Percentiles rank a stretch among this genome's conserved stretches.
These are phyloP conservation scores for Pulveroboletus ravenelii DNA, from an alignment of 768 basidiomycete species.

Conservation along the genomic window DNA sequence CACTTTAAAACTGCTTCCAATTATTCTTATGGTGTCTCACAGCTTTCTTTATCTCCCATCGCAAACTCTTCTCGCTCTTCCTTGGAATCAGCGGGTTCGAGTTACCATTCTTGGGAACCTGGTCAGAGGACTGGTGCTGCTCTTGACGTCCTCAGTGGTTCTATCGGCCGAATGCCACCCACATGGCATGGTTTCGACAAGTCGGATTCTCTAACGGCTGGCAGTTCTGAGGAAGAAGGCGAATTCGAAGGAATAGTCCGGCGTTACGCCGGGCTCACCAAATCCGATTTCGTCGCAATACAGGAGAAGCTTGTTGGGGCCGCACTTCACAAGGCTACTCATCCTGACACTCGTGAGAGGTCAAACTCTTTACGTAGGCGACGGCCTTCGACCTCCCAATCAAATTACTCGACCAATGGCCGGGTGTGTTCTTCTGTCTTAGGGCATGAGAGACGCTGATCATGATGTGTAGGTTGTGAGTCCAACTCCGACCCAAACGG, in stretches of 20 bases:
- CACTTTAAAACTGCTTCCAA: conserved; percentile 44
- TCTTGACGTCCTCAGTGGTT: conserved; percentile 49
- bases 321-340: conserved; percentile 51
- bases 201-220: conserved; percentile 44
- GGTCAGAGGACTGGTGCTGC: conserved; percentile 50
- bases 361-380: conserved; percentile 68
- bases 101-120: conserved; percentile 78
- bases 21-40: conserved; percentile 47
- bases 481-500: conserved; percentile 40
- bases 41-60: conserved; percentile 65
- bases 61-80: conserved; percentile 77
- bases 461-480: conserved; percentile 46
- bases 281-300: conserved; percentile 63
- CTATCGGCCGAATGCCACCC: conserved; percentile 42
- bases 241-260: conserved; percentile 66
- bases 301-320: conserved; percentile 73
- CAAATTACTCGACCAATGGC: conserved; percentile 60
- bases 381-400: conserved; percentile 80
- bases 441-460: conserved; percentile 5
- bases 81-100: conserved; percentile 75
- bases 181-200: conserved; percentile 67
- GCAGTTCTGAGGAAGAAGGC: conserved; percentile 48
- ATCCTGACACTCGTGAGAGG: conserved; percentile 56
- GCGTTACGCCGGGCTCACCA: conserved; percentile 63
- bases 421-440: conserved; percentile 32